Evolutionary conservation across 2,329 filamentous ascomycete species (phyloP).

Genomic region (Phyllachora maydis): DNA sequence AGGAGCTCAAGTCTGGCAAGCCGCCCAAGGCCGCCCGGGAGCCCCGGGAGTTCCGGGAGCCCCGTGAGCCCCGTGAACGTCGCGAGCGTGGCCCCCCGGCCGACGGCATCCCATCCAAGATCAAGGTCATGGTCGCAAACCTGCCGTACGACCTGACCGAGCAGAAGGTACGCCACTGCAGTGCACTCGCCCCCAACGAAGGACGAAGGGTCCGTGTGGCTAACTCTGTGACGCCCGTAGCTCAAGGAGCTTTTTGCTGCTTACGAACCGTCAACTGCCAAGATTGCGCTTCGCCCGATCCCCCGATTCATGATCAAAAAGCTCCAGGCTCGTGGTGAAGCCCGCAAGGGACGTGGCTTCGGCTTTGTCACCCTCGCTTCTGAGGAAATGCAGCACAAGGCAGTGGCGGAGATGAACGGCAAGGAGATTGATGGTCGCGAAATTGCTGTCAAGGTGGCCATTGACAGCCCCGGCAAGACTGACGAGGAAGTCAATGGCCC

Average conservation of each 20-base stretch:
- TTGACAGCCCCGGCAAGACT: slow-evolving; percentile 95
- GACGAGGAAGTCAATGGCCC: slow-evolving; percentile 37
- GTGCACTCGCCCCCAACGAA: neutral
- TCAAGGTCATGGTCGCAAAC: slow-evolving; percentile 99
- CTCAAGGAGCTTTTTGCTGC: slow-evolving; percentile 92
- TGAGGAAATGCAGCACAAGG: slow-evolving; percentile 94
- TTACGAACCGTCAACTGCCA: slow-evolving; percentile 84
- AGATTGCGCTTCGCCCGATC: slow-evolving; percentile 96
- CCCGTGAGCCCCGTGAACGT: slow-evolving; percentile 31
- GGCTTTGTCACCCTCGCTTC: slow-evolving; percentile 92
- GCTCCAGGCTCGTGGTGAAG: slow-evolving; percentile 91
- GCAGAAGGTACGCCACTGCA: slow-evolving; percentile 52
- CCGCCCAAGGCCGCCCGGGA: too few species aligned
- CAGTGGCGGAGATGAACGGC: slow-evolving; percentile 94
- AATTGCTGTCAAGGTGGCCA: slow-evolving; percentile 99
- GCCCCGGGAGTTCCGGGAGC: too few species aligned
- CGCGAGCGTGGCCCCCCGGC: slow-evolving; percentile 85
- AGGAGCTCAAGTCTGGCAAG: slow-evolving; percentile 26
- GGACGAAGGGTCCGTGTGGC: too few species aligned
- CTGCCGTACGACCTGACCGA: slow-evolving; percentile 95
- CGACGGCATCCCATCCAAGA: slow-evolving; percentile 95
- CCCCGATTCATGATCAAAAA: slow-evolving; percentile 99
- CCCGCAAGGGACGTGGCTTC: slow-evolving; percentile 97
- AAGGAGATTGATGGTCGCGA: slow-evolving; percentile 98
- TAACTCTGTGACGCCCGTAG: slow-evolving; percentile 27